Base-by-base conservation (phyloP, 2,329 filamentous ascomycete species). In the Cladophialophora carrionii region DNA sequence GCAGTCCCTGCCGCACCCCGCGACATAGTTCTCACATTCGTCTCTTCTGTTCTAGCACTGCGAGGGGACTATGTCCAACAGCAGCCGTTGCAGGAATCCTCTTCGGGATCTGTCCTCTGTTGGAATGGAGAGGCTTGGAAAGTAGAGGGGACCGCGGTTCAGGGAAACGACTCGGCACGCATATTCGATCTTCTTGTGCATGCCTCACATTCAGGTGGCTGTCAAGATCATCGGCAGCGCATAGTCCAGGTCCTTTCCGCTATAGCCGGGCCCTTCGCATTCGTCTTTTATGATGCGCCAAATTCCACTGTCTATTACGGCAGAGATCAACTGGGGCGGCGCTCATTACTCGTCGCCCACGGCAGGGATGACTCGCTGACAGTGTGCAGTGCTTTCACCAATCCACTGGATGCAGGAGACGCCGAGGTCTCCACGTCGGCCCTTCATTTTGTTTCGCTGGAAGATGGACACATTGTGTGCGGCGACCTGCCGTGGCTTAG, bases 111-210 rank as follows among this genome's bases (percentile, higher is more conserved):
- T 0, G 81, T 91, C 0, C 82, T 99, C 1, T 97, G 94, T 82
- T 99, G 95, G 95, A 99, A 99, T 74, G 95, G 95, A 51, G 95
- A 99, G 76, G 94, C 92, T 0, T 99, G 95, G 95, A 88, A 85
- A 63, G 83, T 96, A 57, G 78, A 77, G 8, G 83, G 82, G 37
- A 72, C 83, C 9, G 72, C 76, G 0, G 81, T 96, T 5, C 66
- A 72, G 41, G 90, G 87, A 63, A 97, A 96, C 74, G 95, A 99
- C 77, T 90, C 90, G 2, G 83, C 89, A 72, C 78, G 80, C 6
- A 81, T 98, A 20, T 88, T 94, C 73, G 73, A 81, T 37, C 73
- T 85, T 43, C 81, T 96, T 55, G 73, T 83, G 22, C 72, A 78
- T 63, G 80, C 83, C 71, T 70, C 73, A 34, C 69, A 63, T 22